A percentile compares a stretch with the other conserved stretches of the same genome.
These are phyloP conservation scores for Candida labiduridarum DNA, from an alignment of 1,139 yeast species.

Conservation along the genomic window DNA sequence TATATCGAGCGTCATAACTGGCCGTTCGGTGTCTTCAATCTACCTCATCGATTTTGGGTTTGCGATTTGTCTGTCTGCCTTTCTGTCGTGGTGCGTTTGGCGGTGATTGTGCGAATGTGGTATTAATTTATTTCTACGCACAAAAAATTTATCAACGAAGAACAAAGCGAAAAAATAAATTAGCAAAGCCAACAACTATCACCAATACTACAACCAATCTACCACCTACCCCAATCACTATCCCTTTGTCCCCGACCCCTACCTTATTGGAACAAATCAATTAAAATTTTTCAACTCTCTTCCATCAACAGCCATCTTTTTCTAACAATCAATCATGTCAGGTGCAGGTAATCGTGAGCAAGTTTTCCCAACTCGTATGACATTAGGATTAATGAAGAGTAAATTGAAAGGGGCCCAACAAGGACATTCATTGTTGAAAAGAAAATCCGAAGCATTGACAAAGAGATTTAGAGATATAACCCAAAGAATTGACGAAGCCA, in stretches of 20 bases:
- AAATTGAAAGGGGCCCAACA: slow-evolving; percentile 97
- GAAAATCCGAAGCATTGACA: slow-evolving; percentile 96
- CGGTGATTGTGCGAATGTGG: background rate
- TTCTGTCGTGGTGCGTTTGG: no score
- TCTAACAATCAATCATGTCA: slow-evolving; percentile 30
- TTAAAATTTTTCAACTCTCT: slow-evolving; percentile 1
- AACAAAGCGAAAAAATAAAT: slow-evolving; percentile 1
- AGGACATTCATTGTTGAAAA: slow-evolving; percentile 89
- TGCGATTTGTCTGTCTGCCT: slow-evolving; percentile 16
- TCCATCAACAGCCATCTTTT: background rate
- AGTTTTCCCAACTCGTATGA: slow-evolving; percentile 97
- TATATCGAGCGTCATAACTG: slow-evolving; percentile 15
- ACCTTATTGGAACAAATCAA: background rate
- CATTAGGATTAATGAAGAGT: slow-evolving; percentile 90
- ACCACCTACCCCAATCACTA: no score
- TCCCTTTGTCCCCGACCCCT: no score
- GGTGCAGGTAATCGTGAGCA: slow-evolving; percentile 69
- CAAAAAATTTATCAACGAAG: background rate
- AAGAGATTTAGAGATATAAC: slow-evolving; percentile 96
- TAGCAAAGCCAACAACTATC: no score
- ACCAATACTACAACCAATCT: no score
- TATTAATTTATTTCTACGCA: background rate
- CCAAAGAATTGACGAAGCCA: slow-evolving; percentile 90
- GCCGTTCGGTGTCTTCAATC: background rate
- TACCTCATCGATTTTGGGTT: background rate